Base-by-base conservation (phyloP, 1,284 basidiomycete genomes). In the Cutaneotrichosporon sp. region DNA sequence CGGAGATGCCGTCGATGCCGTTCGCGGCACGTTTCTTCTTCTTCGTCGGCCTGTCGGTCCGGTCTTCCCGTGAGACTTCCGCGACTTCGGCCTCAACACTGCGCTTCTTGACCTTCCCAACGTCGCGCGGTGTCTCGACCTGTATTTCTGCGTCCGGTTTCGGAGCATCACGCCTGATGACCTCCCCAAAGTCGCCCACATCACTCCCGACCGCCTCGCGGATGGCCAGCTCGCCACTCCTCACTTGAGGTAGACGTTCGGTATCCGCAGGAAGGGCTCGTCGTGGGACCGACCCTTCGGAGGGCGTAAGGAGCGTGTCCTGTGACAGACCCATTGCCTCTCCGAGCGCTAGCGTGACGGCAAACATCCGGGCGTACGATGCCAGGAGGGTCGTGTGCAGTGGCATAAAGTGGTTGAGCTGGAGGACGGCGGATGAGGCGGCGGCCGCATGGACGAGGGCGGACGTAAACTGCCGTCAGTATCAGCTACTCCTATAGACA, bases 381-480 rank as follows among this genome's bases (percentile, higher is more conserved):
- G 63, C 58, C 2, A 70, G 5, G 1, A 66, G 52, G n/a, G 57
- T 42, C 5, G 62, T 62, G 29, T 71, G 69, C 5, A 71, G 60
- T 4, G 71, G 71, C 5, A 73, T 48, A 46, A 73, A 73, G 57
- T 66, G 61, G 25, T 48, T 35, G n/a, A 65, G 53, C 2, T 48
- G 24, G 19, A 68, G 49, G 39, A 63, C 57, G 26, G 52, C 49
- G 12, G 11, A 20, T 2, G 52, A 54, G 3, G 48, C 38, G 10
- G 8, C 22, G 0, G 48, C 42, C 3, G 66, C 66, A 7, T 16
- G 29, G 11, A 52, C 7, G 2, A 68, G 49, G 14, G 57, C 46
- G 16, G 5, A 11, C 1, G 46, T 20, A 26, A 65, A 20, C 63
- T 62, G 51, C 17, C 12, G 27, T 53, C 42, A 53, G 46, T 26